These are phyloP conservation scores for Artemisia argyi DNA, from an alignment of 129 eudicot genomes.

Conservation along the genomic window DNA sequence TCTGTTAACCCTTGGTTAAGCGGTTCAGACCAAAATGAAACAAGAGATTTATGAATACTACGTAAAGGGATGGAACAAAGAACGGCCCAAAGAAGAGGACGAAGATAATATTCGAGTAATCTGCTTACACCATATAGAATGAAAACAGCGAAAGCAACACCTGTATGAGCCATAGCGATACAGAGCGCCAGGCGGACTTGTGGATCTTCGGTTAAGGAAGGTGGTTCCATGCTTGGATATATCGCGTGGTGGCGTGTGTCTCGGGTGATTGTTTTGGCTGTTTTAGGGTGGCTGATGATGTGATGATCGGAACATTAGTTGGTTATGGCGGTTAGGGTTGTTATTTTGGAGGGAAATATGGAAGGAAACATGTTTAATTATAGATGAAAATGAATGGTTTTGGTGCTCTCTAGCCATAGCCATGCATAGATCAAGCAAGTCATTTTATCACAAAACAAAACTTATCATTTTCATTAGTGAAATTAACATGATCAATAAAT, in stretches of 20 bases:
- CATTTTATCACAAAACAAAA: too few relatives aligned
- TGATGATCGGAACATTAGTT: slow-evolving; percentile 24
- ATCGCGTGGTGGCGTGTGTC: neutral
- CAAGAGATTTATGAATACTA: slow-evolving; percentile 75
- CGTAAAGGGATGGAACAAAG: slow-evolving; percentile 90
- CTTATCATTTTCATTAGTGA: too few relatives aligned
- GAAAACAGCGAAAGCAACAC: slow-evolving; percentile 61
- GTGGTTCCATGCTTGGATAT: slow-evolving; percentile 17
- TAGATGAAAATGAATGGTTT: slow-evolving; percentile 8
- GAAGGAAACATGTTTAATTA: neutral
- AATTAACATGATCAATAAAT: too few relatives aligned
- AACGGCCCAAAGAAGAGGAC: slow-evolving; percentile 87
- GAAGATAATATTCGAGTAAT: slow-evolving; percentile 66
- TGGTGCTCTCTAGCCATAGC: slow-evolving; percentile 21
- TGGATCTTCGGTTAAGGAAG: slow-evolving; percentile 57
- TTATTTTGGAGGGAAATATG: slow-evolving; percentile 21
- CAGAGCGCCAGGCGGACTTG: slow-evolving; percentile 79
- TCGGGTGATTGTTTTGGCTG: neutral
- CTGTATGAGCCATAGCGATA: slow-evolving; percentile 92
- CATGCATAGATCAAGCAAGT: slow-evolving; percentile 19
- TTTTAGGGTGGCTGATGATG: neutral
- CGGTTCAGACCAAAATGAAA: slow-evolving; percentile 78
- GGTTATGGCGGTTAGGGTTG: slow-evolving; percentile 12
- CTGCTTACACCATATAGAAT: slow-evolving; percentile 61
- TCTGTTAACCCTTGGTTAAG: slow-evolving; percentile 66